Conservation (phyloP, 2,329 filamentous ascomycete species). For the Diaporthe vaccinii region DNA sequence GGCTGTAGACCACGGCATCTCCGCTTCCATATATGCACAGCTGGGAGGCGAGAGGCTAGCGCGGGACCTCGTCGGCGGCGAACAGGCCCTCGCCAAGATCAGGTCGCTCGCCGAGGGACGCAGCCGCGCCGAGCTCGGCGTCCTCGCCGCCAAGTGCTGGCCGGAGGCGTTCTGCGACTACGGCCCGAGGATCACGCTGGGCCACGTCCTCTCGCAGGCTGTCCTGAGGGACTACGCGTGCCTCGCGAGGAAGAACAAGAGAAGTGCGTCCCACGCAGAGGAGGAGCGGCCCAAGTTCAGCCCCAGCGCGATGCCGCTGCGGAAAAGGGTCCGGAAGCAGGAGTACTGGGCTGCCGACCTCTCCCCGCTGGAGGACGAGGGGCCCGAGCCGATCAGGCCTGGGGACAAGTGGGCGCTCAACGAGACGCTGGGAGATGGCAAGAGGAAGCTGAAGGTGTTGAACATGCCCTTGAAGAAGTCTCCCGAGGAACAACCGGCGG, state of each 20-base stretch:
- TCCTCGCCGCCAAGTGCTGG: constrained; percentile 21
- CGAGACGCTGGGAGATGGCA: not conserved
- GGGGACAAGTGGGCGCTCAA: constrained; percentile 27
- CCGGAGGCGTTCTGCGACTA: constrained; percentile 30
- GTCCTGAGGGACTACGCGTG: constrained; percentile 19
- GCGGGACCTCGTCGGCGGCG: constrained; percentile 36
- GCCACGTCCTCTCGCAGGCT: constrained; percentile 14
- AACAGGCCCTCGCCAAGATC: constrained; percentile 16
- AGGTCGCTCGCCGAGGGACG: not conserved
- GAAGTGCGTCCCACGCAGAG: not conserved
- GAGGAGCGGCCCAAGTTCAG: not conserved
- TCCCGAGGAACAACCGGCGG: not conserved
- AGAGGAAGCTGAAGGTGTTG: not conserved
- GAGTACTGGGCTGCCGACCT: constrained; percentile 9
- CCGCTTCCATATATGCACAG: not conserved
- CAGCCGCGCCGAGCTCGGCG: constrained; percentile 6
- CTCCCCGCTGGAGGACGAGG: not conserved
- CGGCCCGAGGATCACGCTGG: constrained; percentile 26
- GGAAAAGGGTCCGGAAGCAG: not conserved
- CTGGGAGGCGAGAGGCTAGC: constrained; percentile 36
- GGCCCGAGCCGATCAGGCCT: not conserved
- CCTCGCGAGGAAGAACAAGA: not conserved
- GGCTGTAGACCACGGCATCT: not conserved
- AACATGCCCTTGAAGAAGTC: not conserved
- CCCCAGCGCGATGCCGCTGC: constrained; percentile 15